phyloP scores from a whole-genome alignment of 768 basidiomycete genomes.

The Phaeotremella fagi region DNA sequence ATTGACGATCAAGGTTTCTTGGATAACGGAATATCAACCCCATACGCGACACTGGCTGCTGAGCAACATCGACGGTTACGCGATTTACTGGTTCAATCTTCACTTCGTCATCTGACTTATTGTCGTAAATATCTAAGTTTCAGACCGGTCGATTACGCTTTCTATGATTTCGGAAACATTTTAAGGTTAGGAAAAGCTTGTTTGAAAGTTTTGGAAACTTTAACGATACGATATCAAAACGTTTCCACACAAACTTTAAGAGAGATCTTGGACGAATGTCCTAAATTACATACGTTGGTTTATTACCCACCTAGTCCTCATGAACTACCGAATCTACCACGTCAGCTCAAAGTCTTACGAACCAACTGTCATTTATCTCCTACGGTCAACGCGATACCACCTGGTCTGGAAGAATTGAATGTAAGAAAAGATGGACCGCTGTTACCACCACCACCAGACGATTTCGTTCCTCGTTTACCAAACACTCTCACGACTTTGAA shows the following conservation, averaged over 20 bases:
- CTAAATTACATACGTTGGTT: not conserved
- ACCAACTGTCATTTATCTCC: conserved; percentile 5
- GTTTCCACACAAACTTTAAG: not conserved
- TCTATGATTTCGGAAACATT: not conserved
- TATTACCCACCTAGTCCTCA: not conserved
- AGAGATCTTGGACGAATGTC: not conserved
- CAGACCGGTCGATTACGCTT: not conserved
- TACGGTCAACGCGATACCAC: not conserved
- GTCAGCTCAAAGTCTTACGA: not conserved
- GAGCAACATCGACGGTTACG: not conserved
- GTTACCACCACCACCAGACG: not conserved
- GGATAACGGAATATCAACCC: not conserved
- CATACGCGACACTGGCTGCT: not conserved
- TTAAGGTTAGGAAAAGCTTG: not conserved
- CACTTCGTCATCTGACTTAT: not conserved
- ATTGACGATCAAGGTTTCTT: not conserved
- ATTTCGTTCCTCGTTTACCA: not conserved
- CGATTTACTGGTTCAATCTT: not conserved
- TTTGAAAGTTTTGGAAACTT: not conserved
- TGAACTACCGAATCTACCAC: not conserved
- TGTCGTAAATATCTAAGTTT: not conserved
- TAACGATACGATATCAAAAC: not conserved
- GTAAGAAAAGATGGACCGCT: not conserved
- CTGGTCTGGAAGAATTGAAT: not conserved
- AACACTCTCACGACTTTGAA: not conserved